Evolutionary conservation across 257 asterid species (phyloP).

Genomic region (Solanum chilense): DNA sequence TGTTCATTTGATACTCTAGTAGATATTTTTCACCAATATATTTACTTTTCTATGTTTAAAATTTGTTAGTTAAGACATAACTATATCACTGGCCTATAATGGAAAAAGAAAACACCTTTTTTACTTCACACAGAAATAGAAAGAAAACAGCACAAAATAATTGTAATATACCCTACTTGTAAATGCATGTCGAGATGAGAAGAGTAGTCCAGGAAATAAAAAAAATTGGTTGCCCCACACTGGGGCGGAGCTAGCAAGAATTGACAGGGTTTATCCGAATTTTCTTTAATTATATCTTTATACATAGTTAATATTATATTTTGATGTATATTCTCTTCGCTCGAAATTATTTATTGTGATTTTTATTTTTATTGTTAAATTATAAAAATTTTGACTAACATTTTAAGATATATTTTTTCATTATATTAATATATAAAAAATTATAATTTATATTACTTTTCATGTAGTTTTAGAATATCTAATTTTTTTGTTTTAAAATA

Average conservation of each 20-base stretch:
- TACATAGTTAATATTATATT: too few relatives aligned
- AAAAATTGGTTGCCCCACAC: neutral
- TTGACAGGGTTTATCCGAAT: too few relatives aligned
- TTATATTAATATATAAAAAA: too few relatives aligned
- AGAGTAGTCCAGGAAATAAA: neutral
- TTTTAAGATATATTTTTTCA: too few relatives aligned
- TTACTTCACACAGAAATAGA: neutral
- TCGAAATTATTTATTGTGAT: fast-evolving
- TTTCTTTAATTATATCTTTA: too few relatives aligned
- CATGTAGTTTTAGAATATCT: too few relatives aligned
- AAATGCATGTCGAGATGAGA: neutral
- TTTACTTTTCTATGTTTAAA: neutral
- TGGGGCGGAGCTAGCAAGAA: neutral
- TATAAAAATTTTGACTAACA: too few relatives aligned
- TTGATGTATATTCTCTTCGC: fast-evolving
- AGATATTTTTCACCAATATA: neutral
- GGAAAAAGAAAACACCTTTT: neutral
- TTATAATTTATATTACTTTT: too few relatives aligned
- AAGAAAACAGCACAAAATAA: neutral
- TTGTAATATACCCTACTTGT: neutral
- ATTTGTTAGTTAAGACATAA: neutral
- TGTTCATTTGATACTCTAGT: neutral
- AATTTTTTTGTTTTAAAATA: too few relatives aligned
- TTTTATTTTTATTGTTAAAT: too few relatives aligned
- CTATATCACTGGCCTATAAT: neutral